A percentile compares a stretch with the other conserved stretches of the same genome.
Conservation (phyloP, 2,329 filamentous ascomycete genomes). For the Penicillium sp. region DNA sequence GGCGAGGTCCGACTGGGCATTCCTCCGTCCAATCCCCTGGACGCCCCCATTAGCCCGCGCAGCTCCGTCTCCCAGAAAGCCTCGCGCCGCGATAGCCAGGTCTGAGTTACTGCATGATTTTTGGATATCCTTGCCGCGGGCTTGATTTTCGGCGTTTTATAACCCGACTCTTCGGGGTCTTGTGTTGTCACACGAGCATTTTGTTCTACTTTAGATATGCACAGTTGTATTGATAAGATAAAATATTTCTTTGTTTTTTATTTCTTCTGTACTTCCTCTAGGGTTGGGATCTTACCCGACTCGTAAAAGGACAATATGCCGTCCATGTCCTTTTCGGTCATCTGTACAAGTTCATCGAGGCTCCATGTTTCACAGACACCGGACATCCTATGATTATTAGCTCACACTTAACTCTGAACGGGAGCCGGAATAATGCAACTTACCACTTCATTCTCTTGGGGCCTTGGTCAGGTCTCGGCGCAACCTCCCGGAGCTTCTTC, state of each 20-base stretch:
- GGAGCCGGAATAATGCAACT: conserved; percentile 27
- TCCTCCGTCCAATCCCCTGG: conserved; percentile 30
- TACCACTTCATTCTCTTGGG: conserved; percentile 89
- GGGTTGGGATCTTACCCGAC: conserved; percentile 37
- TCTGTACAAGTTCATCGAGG: conserved; percentile 77
- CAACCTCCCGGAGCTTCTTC: conserved; percentile 72
- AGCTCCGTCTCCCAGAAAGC: conserved; percentile 36
- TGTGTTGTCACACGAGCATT: conserved; percentile 15
- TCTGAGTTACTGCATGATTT: conserved; percentile 19
- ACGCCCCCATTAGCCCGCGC: conserved; percentile 33
- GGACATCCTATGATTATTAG: conserved; percentile 68
- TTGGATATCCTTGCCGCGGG: conserved; percentile 30
- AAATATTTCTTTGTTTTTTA: conserved; percentile 11
- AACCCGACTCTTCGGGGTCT: conserved; percentile 21
- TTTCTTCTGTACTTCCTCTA: conserved; percentile 33
- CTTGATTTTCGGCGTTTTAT: conserved; percentile 10
- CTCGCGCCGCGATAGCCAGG: conserved; percentile 31
- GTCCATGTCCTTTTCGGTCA: conserved; percentile 83
- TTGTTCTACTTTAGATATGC: conserved; percentile 20
- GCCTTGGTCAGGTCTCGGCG: conserved; percentile 69
- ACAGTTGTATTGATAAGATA: conserved; percentile 27
- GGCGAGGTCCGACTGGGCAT: conserved; percentile 68
- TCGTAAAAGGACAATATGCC: conserved; percentile 73
- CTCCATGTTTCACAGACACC: conserved; percentile 84
- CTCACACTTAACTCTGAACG: not conserved